Conservation (phyloP, 2,329 filamentous ascomycete genomes). For the Domatiomyces globalis region DNA sequence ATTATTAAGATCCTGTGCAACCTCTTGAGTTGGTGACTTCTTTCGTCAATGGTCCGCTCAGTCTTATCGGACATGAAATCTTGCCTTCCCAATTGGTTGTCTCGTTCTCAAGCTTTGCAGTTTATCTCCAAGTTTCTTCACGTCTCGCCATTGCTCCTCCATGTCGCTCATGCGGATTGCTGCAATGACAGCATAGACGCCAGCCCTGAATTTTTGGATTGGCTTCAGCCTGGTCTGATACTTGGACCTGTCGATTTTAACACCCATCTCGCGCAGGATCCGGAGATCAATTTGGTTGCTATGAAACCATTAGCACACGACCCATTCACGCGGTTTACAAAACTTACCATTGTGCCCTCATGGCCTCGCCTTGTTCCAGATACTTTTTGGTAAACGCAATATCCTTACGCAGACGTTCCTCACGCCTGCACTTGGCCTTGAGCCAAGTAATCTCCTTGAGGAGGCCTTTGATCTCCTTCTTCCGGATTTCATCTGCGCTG, state of each 20-base stretch:
- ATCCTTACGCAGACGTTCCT: slow-evolving; percentile 64
- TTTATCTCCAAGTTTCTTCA: slow-evolving; percentile 30
- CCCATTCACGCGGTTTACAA: slow-evolving; percentile 4
- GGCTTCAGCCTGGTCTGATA: slow-evolving; percentile 21
- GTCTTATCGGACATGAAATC: background rate
- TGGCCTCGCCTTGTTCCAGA: slow-evolving; percentile 61
- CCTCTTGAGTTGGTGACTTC: no score
- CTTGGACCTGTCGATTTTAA: slow-evolving; percentile 31
- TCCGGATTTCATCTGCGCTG: slow-evolving; percentile 33
- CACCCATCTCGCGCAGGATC: slow-evolving; percentile 71
- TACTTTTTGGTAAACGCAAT: slow-evolving; percentile 78
- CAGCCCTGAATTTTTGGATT: slow-evolving; percentile 29
- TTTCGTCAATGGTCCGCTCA: no score
- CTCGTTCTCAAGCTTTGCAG: slow-evolving; percentile 28
- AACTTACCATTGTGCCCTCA: slow-evolving; percentile 61
- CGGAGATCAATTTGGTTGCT: slow-evolving; percentile 88
- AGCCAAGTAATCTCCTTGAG: slow-evolving; percentile 85
- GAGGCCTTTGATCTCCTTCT: slow-evolving; percentile 63
- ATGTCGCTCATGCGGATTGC: slow-evolving; percentile 33
- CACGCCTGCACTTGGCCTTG: slow-evolving; percentile 63
- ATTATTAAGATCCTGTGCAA: no score
- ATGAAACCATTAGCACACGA: slow-evolving; percentile 17
- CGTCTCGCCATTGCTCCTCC: slow-evolving; percentile 31
- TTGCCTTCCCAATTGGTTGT: slow-evolving; percentile 9
- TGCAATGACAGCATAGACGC: slow-evolving; percentile 30